Evolutionary conservation across 805 yeast genomes (phyloP).

Genomic region (Wickerhamomyces queroliae): DNA sequence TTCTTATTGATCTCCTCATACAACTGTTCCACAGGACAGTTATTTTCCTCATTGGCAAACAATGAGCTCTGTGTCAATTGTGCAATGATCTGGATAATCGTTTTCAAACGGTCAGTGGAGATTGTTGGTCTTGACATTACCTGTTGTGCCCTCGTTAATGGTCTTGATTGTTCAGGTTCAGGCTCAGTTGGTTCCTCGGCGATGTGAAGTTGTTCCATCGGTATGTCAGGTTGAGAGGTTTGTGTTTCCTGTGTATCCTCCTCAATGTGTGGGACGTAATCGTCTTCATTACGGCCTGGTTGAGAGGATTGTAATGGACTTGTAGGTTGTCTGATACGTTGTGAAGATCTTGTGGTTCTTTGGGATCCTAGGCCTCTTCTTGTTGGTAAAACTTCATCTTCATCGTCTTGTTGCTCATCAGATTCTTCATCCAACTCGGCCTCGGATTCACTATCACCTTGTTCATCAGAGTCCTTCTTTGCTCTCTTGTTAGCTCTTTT

Average conservation of each 20-base stretch:
- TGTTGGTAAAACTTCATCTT: background rate
- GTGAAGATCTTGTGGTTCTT: background rate
- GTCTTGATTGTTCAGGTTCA: background rate
- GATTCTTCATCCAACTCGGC: slow-evolving; percentile 9
- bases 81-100: slow-evolving; percentile 42
- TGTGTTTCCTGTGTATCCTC: slow-evolving; percentile 12
- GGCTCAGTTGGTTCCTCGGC: background rate
- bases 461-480: slow-evolving; percentile 34
- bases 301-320: slow-evolving; percentile 7
- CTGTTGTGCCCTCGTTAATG: background rate
- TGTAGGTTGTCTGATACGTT: slow-evolving; percentile 3
- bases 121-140: slow-evolving; percentile 27
- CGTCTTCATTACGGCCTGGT: slow-evolving; percentile 11
- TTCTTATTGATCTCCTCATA: slow-evolving; percentile 36
- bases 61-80: slow-evolving; percentile 36
- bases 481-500: slow-evolving; percentile 25
- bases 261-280: slow-evolving; percentile 9
- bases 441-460: slow-evolving; percentile 15
- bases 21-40: slow-evolving; percentile 32
- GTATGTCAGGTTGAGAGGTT: slow-evolving; percentile 2
- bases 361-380: background rate
- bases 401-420: slow-evolving; percentile 16
- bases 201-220: background rate
- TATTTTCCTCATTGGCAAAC: slow-evolving; percentile 41
- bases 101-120: slow-evolving; percentile 44